phyloP scores from a whole-genome alignment of 2,329 filamentous ascomycete species.

The Phaeosphaeria sp. region DNA sequence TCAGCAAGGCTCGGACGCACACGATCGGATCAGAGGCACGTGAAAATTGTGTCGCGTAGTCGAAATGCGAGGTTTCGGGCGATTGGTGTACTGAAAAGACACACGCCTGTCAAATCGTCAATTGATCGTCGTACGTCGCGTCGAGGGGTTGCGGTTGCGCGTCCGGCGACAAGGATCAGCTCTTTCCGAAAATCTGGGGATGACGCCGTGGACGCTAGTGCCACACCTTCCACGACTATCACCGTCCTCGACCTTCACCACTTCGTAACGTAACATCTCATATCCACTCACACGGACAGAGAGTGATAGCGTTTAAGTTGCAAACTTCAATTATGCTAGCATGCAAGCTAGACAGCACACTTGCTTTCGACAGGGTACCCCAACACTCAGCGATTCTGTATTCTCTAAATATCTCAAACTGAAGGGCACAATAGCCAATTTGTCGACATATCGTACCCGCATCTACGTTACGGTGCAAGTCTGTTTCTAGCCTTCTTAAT shows the following conservation, averaged over 20 bases:
- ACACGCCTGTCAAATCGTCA: neutral
- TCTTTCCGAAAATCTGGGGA: neutral
- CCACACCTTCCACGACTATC: neutral
- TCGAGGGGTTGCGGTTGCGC: slow-evolving; percentile 1
- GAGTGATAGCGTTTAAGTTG: too few species aligned
- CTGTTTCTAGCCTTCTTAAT: too few species aligned
- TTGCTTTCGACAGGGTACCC: too few species aligned
- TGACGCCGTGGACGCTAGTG: neutral
- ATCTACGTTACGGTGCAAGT: too few species aligned
- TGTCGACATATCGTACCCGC: too few species aligned
- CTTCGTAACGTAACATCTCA: neutral
- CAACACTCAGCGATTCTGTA: too few species aligned
- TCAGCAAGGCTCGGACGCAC: neutral
- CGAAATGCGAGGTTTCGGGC: too few species aligned
- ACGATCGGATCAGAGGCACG: neutral
- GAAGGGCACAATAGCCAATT: too few species aligned
- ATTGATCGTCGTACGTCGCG: neutral
- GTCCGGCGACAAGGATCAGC: slow-evolving; percentile 12
- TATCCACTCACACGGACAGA: too few species aligned
- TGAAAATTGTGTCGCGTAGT: neutral
- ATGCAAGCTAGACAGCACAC: too few species aligned
- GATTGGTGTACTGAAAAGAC: neutral
- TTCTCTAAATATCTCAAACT: too few species aligned
- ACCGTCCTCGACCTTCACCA: neutral
- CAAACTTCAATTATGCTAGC: too few species aligned